Percentiles rank a stretch among this genome's conserved stretches.
Conservation (phyloP, 208 protist genomes). For the Leishmania lainsoni region DNA sequence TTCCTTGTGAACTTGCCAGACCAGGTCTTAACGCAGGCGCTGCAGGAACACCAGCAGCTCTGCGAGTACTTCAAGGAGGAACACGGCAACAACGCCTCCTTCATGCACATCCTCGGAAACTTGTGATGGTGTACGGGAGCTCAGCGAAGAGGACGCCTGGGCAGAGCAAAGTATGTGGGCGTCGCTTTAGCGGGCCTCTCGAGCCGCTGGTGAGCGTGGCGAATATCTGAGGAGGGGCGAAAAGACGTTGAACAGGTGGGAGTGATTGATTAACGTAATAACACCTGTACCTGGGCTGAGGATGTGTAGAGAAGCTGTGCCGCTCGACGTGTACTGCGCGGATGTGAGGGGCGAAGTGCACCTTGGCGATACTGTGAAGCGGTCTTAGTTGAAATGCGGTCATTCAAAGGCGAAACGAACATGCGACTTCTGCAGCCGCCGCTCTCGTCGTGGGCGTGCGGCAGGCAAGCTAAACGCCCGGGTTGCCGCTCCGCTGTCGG, state of each 20-base stretch:
- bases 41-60: conserved; percentile 49
- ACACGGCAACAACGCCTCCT: conserved; percentile 81
- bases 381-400: neutral
- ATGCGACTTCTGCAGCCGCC: neutral
- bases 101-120: conserved; percentile 66
- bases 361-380: neutral
- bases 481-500: neutral
- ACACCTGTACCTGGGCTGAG: neutral
- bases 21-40: conserved; percentile 64
- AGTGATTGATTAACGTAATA: neutral
- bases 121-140: neutral
- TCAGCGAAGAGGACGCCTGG: neutral
- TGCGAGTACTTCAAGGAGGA: conserved; percentile 64
- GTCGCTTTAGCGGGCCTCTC: neutral
- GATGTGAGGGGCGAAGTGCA: neutral
- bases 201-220: neutral
- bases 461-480: neutral
- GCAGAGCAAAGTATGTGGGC: neutral
- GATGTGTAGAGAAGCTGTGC: neutral
- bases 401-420: neutral
- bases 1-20: conserved; percentile 80
- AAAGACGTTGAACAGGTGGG: neutral
- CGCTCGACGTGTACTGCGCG: neutral
- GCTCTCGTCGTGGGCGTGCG: neutral
- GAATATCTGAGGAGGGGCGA: neutral